phyloP scores from a whole-genome alignment of 1,284 basidiomycete species.

The Trametes sp. region DNA sequence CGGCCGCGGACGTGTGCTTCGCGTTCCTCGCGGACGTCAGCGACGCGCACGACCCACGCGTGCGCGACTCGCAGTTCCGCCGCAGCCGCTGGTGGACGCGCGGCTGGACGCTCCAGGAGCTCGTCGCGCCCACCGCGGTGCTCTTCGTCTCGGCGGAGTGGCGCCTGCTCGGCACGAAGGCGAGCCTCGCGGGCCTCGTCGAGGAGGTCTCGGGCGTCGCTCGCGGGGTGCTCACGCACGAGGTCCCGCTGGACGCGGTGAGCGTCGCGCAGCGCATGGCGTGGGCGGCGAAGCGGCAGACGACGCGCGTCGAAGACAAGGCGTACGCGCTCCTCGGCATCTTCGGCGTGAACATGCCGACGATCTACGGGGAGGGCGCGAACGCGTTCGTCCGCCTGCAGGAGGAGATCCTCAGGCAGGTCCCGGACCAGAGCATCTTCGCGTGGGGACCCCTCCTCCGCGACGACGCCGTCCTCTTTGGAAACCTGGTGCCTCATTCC shows the following conservation, averaged over 20 bases:
- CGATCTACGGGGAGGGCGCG: conserved; percentile 28
- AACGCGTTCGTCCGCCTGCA: conserved; percentile 29
- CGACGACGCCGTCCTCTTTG: conserved; percentile 21
- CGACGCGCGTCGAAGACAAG: conserved; percentile 28
- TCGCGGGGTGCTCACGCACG: conserved; percentile 16
- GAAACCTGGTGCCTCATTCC: conserved; percentile 13
- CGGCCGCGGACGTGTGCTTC: conserved; percentile 29
- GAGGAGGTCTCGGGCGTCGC: conserved; percentile 28
- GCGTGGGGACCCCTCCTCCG: conserved; percentile 26
- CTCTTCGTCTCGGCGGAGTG: conserved; percentile 26
- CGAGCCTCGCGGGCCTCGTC: conserved; percentile 22
- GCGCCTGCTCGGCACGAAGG: conserved; percentile 25
- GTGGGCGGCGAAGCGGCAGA: conserved; percentile 31
- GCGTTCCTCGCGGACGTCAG: conserved; percentile 28
- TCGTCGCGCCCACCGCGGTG: conserved; percentile 26
- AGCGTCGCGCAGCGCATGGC: conserved; percentile 31
- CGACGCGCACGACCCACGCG: conserved; percentile 26
- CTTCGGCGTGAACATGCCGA: conserved; percentile 31
- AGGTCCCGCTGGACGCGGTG: conserved; percentile 12
- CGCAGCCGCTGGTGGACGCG: conserved; percentile 31
- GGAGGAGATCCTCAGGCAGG: conserved; percentile 30
- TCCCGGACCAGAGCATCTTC: conserved; percentile 30
- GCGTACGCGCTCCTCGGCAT: conserved; percentile 32
- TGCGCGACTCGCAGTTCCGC: conserved; percentile 27
- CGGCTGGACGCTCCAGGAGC: conserved; percentile 32